Evolutionary conservation across 768 basidiomycete genomes (phyloP), one percentile per base, ranked within the genome.

Genomic region (Leucosporidium scottii): DNA sequence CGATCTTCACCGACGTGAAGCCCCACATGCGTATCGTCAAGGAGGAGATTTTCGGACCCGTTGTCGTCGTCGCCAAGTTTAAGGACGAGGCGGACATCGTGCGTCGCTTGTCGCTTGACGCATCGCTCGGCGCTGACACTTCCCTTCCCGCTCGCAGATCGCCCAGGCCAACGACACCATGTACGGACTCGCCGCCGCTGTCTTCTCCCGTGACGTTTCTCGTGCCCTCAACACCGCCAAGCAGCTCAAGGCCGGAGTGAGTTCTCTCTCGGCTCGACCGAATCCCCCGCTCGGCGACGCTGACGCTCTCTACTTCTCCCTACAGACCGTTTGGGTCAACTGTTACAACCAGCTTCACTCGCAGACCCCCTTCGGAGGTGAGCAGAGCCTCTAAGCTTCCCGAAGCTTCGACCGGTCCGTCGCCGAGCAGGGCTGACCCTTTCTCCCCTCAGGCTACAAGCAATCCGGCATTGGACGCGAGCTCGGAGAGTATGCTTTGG

Each of bases 161-260:
- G 65, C 56, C 23, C 63, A 74, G 62, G 94, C 91, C 31, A 99
- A 99, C 79, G 87, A 94, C 76, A 87, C 89, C 0, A 75, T 81
- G 56, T 72, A 93, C 78, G 93, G 93, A 66, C 65, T 70, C 39
- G 68, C 68, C 31, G 86, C 89, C 3, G 88, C 88, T 12, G 85
- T 98, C 62, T 96, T 93, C 82, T 86, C 88, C 47, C 82, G 85
- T 75, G 83, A 93, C 78, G 78, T 94, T 80, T 85, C 83, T 71
- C 83, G 87, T 31, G 91, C 89, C 0, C 79, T 93, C 62, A 79
- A 81, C 66, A 85, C 86, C 3, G 88, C 90, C 12, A 86, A 90
- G 76, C 82, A 79, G 66, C 80, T 97, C 67, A 83, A 89, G 74
- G 88, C 90, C 7, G 93, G 93, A 44, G 39, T 44, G 39, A 44